Evolutionary conservation across 2,329 filamentous ascomycete genomes (phyloP).

Genomic region (Fusarium begoniae): DNA sequence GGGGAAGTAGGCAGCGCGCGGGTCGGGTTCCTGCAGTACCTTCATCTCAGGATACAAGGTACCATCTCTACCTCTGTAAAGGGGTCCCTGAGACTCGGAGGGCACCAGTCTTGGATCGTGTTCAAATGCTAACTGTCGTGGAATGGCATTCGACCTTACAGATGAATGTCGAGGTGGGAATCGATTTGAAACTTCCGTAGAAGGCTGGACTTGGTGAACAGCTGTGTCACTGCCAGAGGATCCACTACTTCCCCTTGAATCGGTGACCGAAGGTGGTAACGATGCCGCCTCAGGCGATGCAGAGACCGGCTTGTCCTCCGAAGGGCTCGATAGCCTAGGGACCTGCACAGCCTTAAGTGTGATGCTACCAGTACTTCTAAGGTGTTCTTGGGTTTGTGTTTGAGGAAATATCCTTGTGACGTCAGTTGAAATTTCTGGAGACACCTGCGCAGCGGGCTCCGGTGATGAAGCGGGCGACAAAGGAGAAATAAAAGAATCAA

Average conservation of each 20-base stretch:
- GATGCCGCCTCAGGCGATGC: slow-evolving; percentile 37
- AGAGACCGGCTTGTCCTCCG: slow-evolving; percentile 37
- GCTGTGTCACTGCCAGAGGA: slow-evolving; percentile 35
- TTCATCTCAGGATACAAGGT: slow-evolving; percentile 55
- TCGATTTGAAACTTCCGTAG: slow-evolving; percentile 33
- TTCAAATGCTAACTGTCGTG: slow-evolving; percentile 37
- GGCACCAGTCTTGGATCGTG: slow-evolving; percentile 46
- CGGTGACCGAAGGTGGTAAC: slow-evolving; percentile 29
- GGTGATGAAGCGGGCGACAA: slow-evolving; percentile 58
- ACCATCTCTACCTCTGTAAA: slow-evolving; percentile 51
- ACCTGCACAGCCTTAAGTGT: slow-evolving; percentile 42
- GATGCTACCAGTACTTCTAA: slow-evolving; percentile 24
- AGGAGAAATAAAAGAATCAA: slow-evolving; percentile 53
- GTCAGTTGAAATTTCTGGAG: slow-evolving; percentile 49
- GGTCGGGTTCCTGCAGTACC: slow-evolving; percentile 46
- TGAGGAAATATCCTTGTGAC: slow-evolving; percentile 20
- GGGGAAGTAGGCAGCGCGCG: slow-evolving; percentile 52
- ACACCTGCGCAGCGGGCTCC: slow-evolving; percentile 47
- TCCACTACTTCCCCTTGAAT: slow-evolving; percentile 15
- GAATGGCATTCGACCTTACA: slow-evolving; percentile 34
- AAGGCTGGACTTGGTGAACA: slow-evolving; percentile 28
- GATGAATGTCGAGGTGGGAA: slow-evolving; percentile 49
- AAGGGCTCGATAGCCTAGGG: slow-evolving; percentile 31
- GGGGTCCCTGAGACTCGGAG: slow-evolving; percentile 47
- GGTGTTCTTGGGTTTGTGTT: slow-evolving; percentile 18